These are phyloP conservation scores for Metrosideros polymorpha DNA, from an alignment of 441 rosid genomes.

Conservation along the genomic window DNA sequence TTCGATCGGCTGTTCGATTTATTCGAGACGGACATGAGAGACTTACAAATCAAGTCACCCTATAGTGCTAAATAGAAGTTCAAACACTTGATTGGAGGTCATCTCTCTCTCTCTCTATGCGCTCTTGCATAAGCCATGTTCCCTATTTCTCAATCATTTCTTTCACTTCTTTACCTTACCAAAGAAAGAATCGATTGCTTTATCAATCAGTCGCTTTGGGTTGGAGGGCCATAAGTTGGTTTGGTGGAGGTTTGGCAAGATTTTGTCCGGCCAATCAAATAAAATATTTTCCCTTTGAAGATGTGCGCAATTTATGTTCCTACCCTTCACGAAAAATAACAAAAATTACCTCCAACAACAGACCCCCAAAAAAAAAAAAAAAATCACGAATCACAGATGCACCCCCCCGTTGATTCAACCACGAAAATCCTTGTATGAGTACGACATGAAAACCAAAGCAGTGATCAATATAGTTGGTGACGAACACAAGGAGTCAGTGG, in stretches of 20 bases:
- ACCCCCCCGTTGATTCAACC: neutral
- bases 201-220: neutral
- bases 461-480: neutral
- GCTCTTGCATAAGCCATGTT: neutral
- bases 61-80: no score
- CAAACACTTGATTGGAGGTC: no score
- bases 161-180: neutral
- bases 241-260: neutral
- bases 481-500: neutral
- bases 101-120: neutral
- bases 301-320: neutral
- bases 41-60: no score
- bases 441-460: neutral
- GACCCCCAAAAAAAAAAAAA: neutral
- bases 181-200: neutral
- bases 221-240: neutral
- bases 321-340: neutral
- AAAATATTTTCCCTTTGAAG: neutral
- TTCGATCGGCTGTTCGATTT: neutral
- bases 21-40: neutral
- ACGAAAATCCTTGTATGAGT: rapidly evolving
- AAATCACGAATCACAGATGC: rapidly evolving
- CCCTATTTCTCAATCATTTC: neutral
- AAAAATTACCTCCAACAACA: neutral
- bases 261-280: neutral